phyloP scores from a whole-genome alignment of 108 stramenopile genomes.

The Cyclostephanos tholiformis region DNA sequence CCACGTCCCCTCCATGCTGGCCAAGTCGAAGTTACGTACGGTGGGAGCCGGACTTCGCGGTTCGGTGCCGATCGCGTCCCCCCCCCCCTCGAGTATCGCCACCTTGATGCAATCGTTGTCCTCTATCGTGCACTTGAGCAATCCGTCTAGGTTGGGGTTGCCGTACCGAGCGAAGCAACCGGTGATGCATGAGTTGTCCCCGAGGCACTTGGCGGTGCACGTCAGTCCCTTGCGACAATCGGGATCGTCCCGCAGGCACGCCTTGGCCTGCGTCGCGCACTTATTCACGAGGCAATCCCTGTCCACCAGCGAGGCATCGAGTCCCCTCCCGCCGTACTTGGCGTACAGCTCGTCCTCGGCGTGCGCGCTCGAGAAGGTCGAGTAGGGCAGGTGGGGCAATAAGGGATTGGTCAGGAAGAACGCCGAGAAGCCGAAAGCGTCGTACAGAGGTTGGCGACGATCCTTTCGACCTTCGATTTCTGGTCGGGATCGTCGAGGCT shows the following conservation, averaged over 20 bases:
- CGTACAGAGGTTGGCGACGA: conserved; percentile 39
- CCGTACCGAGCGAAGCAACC: conserved; percentile 97
- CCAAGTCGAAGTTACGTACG: conserved; percentile 78
- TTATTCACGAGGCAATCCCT: conserved; percentile 82
- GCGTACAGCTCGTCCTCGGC: conserved; percentile 89
- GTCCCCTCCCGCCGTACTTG: conserved; percentile 82
- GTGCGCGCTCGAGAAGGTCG: conserved; percentile 49
- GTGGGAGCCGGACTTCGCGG: conserved; percentile 82
- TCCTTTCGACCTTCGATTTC: conserved; percentile 40
- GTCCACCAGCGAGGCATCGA: conserved; percentile 87
- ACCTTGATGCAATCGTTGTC: conserved; percentile 97
- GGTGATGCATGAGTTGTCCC: conserved; percentile 93
- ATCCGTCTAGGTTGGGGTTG: conserved; percentile 85
- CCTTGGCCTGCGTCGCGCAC: conserved; percentile 84
- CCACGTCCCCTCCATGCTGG: conserved; percentile 90
- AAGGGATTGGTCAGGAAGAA: conserved; percentile 51
- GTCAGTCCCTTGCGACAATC: conserved; percentile 91
- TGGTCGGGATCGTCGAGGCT: conserved; percentile 10
- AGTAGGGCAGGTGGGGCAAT: conserved; percentile 43
- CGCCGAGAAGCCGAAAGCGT: conserved; percentile 46
- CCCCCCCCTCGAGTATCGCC: conserved; percentile 89
- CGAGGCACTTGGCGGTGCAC: conserved; percentile 92
- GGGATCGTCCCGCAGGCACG: conserved; percentile 85
- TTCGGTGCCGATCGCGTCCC: conserved; percentile 76
- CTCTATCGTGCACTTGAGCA: conserved; percentile 95